phyloP scores from a whole-genome alignment of 768 basidiomycete species.

The Dacryopinax spathularia region DNA sequence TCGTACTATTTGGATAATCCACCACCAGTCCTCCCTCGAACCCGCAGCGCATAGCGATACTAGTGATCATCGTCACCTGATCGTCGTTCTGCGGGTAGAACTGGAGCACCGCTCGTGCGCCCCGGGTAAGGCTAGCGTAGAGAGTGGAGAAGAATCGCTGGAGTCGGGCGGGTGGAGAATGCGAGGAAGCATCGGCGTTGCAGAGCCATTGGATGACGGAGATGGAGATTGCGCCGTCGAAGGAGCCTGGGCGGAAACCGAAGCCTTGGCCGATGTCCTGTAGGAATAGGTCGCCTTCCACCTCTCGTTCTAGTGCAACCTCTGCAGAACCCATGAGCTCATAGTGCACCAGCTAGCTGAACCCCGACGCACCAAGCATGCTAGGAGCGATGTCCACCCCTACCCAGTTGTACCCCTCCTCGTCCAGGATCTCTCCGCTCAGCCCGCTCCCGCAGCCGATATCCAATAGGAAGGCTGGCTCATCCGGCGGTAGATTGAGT shows the following conservation, averaged over 20 bases:
- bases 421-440: conserved; percentile 90
- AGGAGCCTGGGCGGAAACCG: conserved; percentile 89
- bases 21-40: conserved; percentile 95
- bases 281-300: conserved; percentile 89
- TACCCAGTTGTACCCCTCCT: conserved; percentile 84
- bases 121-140: conserved; percentile 71
- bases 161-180: conserved; percentile 74
- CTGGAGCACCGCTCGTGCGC: conserved; percentile 74
- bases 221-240: conserved; percentile 96
- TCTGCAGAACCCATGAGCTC: conserved; percentile 36
- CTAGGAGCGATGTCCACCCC: conserved; percentile 91
- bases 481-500: conserved; percentile 60
- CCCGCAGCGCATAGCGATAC: conserved; percentile 82
- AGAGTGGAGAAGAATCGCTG: conserved; percentile 86
- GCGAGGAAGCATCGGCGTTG: conserved; percentile 86
- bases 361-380: conserved; percentile 67
- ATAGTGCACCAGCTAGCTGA: not conserved
- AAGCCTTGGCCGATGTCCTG: conserved; percentile 98
- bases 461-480: conserved; percentile 78
- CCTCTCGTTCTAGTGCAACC: conserved; percentile 87
- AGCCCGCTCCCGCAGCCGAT: conserved; percentile 96
- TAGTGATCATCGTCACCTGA: conserved; percentile 89
- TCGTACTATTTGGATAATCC: conserved; percentile 94
- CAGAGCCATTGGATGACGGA: conserved; percentile 98
- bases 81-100: conserved; percentile 97